Percentiles rank a stretch among this genome's conserved stretches.
These are phyloP conservation scores for Daphne laureola DNA, from an alignment of 441 rosid species.

Conservation along the genomic window DNA sequence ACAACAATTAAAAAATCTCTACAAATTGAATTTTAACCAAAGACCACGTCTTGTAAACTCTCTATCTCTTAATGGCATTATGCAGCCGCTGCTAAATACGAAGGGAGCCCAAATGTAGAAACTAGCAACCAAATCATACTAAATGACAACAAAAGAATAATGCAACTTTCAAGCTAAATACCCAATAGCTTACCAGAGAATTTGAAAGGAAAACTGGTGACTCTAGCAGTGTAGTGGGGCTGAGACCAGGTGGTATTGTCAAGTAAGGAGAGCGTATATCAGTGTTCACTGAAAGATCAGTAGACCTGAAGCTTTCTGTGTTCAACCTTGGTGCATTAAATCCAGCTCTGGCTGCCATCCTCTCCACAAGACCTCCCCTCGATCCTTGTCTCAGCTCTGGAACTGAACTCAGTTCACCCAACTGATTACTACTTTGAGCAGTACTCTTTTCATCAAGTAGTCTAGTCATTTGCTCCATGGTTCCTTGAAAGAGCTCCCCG, in stretches of 20 bases:
- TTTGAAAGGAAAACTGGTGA: conserved; percentile 69
- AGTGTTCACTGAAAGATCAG: conserved; percentile 35
- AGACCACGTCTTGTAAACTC: no score
- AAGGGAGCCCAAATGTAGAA: no score
- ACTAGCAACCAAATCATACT: no score
- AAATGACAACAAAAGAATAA: no score
- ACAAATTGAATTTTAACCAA: no score
- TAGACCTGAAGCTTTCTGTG: conserved; percentile 48
- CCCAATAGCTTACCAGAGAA: conserved; percentile 34
- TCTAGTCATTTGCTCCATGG: conserved; percentile 24
- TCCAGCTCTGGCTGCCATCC: conserved; percentile 71
- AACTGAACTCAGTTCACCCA: conserved; percentile 22
- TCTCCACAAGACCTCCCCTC: conserved; percentile 59
- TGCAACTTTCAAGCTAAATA: no score
- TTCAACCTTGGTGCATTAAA: conserved; percentile 57
- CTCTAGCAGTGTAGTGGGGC: conserved; percentile 63
- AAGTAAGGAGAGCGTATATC: conserved; percentile 45
- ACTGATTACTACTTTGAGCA: conserved; percentile 15
- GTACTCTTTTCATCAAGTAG: conserved; percentile 20
- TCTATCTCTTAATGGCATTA: no score
- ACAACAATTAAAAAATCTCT: no score
- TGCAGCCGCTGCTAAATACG: no score
- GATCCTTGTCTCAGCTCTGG: conserved; percentile 33
- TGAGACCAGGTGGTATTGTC: conserved; percentile 65
- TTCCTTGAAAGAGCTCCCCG: conserved; percentile 37